Percentiles rank a stretch among this genome's conserved stretches.
Evolutionary conservation across 2,329 filamentous ascomycete species (phyloP).

Genomic region (Periconia sp.): DNA sequence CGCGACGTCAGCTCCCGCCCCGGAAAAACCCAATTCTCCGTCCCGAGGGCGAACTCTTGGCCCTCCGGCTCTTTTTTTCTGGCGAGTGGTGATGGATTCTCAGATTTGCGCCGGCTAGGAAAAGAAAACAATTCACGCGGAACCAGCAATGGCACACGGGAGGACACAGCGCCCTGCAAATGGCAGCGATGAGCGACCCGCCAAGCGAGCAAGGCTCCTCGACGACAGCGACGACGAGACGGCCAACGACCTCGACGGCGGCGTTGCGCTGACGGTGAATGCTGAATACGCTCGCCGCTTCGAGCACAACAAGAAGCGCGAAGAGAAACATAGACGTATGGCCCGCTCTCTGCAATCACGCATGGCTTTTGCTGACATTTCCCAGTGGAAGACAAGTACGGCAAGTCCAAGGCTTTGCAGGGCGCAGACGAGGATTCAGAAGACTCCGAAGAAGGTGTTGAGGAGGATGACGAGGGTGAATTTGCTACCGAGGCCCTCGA

Average conservation of each 20-base stretch:
- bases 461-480: slow-evolving; percentile 89
- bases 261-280: slow-evolving; percentile 74
- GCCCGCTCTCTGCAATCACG: background rate
- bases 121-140: no score
- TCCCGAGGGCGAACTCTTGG: no score
- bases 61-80: no score
- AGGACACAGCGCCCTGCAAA: no score
- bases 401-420: slow-evolving; percentile 52
- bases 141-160: no score
- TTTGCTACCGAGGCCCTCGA: slow-evolving; percentile 86
- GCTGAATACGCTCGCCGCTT: slow-evolving; percentile 87
- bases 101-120: no score
- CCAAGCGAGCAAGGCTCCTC: slow-evolving; percentile 45
- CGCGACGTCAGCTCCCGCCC: no score
- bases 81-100: no score
- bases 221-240: slow-evolving; percentile 42
- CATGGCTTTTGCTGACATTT: slow-evolving; percentile 26
- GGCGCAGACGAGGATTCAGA: slow-evolving; percentile 59
- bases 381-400: slow-evolving; percentile 87
- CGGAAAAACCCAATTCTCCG: no score
- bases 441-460: slow-evolving; percentile 64
- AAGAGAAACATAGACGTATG: slow-evolving; percentile 76
- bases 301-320: slow-evolving; percentile 96
- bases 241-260: slow-evolving; percentile 33
- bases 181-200: slow-evolving; percentile 27